Evolutionary conservation across 108 stramenopile species (phyloP).

Genomic region (Fistulifera solaris): DNA sequence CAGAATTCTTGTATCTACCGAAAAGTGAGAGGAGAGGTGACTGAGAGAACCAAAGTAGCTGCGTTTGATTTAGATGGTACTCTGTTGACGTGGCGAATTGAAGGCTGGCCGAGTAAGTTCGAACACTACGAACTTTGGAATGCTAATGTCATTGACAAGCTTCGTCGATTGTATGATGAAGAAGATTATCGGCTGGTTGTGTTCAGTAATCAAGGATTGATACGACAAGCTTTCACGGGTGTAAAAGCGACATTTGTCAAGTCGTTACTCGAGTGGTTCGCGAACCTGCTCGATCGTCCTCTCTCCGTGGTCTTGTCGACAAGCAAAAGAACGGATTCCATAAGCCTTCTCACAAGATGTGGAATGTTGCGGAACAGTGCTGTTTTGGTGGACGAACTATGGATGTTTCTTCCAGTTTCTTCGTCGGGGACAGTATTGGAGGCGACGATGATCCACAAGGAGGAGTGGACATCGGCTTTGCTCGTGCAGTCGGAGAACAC

Average conservation of each 20-base stretch:
- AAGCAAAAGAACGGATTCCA: slow-evolving; percentile 51
- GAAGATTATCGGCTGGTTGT: slow-evolving; percentile 48
- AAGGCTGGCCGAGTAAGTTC: slow-evolving; percentile 37
- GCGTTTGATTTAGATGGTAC: slow-evolving; percentile 80
- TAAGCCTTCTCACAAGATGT: slow-evolving; percentile 58
- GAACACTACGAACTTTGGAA: slow-evolving; percentile 73
- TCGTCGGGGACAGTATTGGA: slow-evolving; percentile 68
- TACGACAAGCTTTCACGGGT: slow-evolving; percentile 47
- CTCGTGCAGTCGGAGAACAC: slow-evolving; percentile 35
- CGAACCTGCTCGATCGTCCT: slow-evolving; percentile 43
- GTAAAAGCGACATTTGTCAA: slow-evolving; percentile 62
- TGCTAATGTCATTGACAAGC: slow-evolving; percentile 31
- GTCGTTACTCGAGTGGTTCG: slow-evolving; percentile 62
- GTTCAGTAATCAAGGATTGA: slow-evolving; percentile 73
- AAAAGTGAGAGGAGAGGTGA: slow-evolving; percentile 6
- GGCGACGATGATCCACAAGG: slow-evolving; percentile 43
- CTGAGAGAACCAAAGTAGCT: slow-evolving; percentile 38
- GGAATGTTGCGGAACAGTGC: slow-evolving; percentile 38
- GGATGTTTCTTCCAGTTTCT: slow-evolving; percentile 45
- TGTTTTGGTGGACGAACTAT: slow-evolving; percentile 28
- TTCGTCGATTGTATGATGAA: slow-evolving; percentile 44
- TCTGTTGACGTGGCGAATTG: slow-evolving; percentile 42
- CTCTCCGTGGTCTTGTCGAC: slow-evolving; percentile 52
- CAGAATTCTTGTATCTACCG: not conserved
- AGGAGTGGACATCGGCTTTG: slow-evolving; percentile 66